These are phyloP conservation scores for Teunomyces barrocoloradensis DNA, from an alignment of 805 yeast species.

Conservation along the genomic window DNA sequence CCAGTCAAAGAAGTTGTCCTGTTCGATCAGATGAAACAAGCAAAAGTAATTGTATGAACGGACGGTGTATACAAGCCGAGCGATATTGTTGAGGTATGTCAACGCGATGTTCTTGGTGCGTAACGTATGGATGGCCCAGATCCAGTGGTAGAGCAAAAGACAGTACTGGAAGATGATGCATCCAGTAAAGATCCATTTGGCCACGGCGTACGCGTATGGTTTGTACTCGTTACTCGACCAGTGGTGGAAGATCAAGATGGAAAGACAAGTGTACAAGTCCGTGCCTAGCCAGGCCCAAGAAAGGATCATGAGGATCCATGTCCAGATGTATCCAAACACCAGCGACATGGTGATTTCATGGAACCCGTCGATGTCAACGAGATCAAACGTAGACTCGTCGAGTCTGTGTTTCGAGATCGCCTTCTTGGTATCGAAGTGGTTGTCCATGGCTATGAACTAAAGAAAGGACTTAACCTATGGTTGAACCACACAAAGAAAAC, in stretches of 20 bases:
- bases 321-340: slow-evolving; percentile 39
- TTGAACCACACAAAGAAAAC: too few species aligned
- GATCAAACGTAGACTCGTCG: slow-evolving; percentile 47
- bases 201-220: slow-evolving; percentile 49
- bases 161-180: slow-evolving; percentile 73
- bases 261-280: slow-evolving; percentile 78
- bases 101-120: slow-evolving; percentile 63
- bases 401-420: slow-evolving; percentile 29
- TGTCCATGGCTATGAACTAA: neutral
- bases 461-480: too few species aligned
- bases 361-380: slow-evolving; percentile 46
- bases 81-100: slow-evolving; percentile 64
- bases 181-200: slow-evolving; percentile 72
- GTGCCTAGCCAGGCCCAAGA: slow-evolving; percentile 55
- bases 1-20: slow-evolving; percentile 62
- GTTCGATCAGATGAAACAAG: slow-evolving; percentile 64
- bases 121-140: slow-evolving; percentile 57
- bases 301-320: slow-evolving; percentile 49
- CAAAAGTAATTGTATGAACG: slow-evolving; percentile 65
- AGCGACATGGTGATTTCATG: slow-evolving; percentile 45
- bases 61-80: slow-evolving; percentile 57
- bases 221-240: slow-evolving; percentile 57
- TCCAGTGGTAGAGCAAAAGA: slow-evolving; percentile 53
- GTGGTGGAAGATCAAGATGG: slow-evolving; percentile 65
- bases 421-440: slow-evolving; percentile 20